Evolutionary conservation across 164 flowering plant genomes (phyloP).

Genomic region (Berberis thunbergii): DNA sequence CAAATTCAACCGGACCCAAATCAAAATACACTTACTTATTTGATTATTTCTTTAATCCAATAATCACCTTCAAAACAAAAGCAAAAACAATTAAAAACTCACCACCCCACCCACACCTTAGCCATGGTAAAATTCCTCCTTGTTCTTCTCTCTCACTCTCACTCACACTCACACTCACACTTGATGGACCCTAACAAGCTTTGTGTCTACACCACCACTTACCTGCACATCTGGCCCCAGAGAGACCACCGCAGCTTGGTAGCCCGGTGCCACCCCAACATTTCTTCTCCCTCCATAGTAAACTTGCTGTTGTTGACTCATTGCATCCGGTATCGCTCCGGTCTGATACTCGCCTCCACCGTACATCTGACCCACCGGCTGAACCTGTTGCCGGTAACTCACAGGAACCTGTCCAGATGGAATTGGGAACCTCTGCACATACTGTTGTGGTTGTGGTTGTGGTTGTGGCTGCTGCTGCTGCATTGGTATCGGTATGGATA

Average conservation of each 20-base stretch:
- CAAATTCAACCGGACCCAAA: too few species aligned
- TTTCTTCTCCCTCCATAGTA: constrained; percentile 36
- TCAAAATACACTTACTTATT: too few species aligned
- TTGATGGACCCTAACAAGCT: neutral
- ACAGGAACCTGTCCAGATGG: constrained; percentile 31
- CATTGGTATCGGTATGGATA: constrained; percentile 3
- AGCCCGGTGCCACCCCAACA: constrained; percentile 26
- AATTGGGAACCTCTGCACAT: constrained; percentile 28
- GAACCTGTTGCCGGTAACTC: constrained; percentile 25
- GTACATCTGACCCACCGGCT: constrained; percentile 32
- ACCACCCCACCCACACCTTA: too few species aligned
- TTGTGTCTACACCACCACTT: constrained; percentile 18
- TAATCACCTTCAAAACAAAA: too few species aligned
- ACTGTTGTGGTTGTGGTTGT: constrained; percentile 17
- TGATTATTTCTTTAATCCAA: too few species aligned
- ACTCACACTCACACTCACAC: too few species aligned
- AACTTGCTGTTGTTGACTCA: constrained; percentile 13
- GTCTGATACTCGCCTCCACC: constrained; percentile 26
- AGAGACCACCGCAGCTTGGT: constrained; percentile 29
- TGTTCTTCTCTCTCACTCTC: too few species aligned
- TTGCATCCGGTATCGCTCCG: constrained; percentile 22
- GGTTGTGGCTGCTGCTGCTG: too few species aligned
- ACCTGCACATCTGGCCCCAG: constrained; percentile 28
- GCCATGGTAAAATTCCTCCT: too few species aligned
- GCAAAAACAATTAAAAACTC: too few species aligned